Evolutionary conservation across 345 rosid species (phyloP).

Genomic region (Abelmoschus esculentus): DNA sequence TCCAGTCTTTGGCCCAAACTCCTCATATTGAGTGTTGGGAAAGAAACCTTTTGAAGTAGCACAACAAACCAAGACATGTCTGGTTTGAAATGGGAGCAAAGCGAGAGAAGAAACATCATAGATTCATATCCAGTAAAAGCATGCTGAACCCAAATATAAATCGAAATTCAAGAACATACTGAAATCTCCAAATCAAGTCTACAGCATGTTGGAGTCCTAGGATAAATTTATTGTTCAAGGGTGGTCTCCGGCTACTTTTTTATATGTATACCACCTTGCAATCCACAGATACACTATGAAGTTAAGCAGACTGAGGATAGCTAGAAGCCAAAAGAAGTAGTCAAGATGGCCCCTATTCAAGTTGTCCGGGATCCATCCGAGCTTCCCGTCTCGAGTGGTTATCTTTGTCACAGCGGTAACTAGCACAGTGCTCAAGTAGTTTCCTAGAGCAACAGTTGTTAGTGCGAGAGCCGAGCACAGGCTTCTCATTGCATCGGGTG

Average conservation of each 20-base stretch:
- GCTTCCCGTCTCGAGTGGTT: slow-evolving; percentile 48
- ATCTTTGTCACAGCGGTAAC: slow-evolving; percentile 51
- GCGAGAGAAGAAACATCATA: no score
- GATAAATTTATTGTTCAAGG: neutral
- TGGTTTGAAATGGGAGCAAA: no score
- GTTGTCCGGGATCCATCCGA: slow-evolving; percentile 85
- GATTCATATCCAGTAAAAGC: neutral
- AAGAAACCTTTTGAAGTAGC: no score
- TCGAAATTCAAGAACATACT: neutral
- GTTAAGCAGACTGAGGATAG: slow-evolving; percentile 60
- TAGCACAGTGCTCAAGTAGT: slow-evolving; percentile 68
- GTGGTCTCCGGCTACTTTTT: slow-evolving; percentile 27
- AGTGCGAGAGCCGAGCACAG: slow-evolving; percentile 77
- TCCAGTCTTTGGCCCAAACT: neutral
- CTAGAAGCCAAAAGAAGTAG: slow-evolving; percentile 78
- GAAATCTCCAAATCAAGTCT: neutral
- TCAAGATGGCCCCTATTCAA: slow-evolving; percentile 82
- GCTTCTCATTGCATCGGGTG: slow-evolving; percentile 96
- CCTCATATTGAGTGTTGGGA: neutral
- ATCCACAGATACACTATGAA: slow-evolving; percentile 65
- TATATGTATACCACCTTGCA: slow-evolving; percentile 67
- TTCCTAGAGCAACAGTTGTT: slow-evolving; percentile 67
- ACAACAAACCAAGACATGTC: no score
- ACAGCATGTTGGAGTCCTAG: neutral
- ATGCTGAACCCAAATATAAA: neutral